Percentiles rank a stretch among this genome's conserved stretches.
These are phyloP conservation scores for Mucor sp. DNA, from an alignment of 371 early-diverging fungal species.

Conservation along the genomic window DNA sequence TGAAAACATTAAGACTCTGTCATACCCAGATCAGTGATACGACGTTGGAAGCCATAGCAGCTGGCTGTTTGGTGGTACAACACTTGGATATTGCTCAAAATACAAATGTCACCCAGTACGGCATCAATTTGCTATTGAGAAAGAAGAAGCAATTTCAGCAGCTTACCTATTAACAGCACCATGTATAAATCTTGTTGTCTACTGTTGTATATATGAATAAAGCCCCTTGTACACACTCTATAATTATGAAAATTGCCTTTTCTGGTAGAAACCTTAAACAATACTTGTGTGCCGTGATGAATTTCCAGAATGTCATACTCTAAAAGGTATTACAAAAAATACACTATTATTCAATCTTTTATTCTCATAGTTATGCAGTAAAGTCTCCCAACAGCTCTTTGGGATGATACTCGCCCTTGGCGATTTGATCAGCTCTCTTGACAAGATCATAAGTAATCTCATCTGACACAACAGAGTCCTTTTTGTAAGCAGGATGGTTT, in stretches of 20 bases:
- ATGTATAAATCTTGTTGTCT: neutral
- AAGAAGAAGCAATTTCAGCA: conserved; percentile 11
- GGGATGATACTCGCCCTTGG: conserved; percentile 63
- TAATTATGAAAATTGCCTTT: neutral
- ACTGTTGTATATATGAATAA: neutral
- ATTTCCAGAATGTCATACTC: neutral
- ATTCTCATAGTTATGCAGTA: neutral
- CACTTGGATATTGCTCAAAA: conserved; percentile 20
- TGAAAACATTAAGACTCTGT: conserved; percentile 13
- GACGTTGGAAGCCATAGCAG: conserved; percentile 10
- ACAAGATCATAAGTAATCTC: conserved; percentile 90
- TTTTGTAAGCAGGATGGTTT: conserved; percentile 89
- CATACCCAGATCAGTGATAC: conserved; percentile 20
- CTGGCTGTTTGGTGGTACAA: conserved; percentile 11
- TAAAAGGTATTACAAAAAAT: neutral
- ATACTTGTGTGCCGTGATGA: neutral
- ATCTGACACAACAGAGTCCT: conserved; percentile 87
- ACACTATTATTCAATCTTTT: neutral
- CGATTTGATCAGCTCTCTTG: conserved; percentile 67
- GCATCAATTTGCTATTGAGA: neutral
- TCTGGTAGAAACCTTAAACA: neutral
- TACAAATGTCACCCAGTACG: conserved; percentile 6
- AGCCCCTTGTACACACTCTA: neutral
- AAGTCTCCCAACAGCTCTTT: conserved; percentile 57
- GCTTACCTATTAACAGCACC: neutral